A percentile compares a stretch with the other conserved stretches of the same genome.
These are phyloP conservation scores for Pyrenula massariospora DNA, from an alignment of 495 filamentous ascomycete species.

Conservation along the genomic window DNA sequence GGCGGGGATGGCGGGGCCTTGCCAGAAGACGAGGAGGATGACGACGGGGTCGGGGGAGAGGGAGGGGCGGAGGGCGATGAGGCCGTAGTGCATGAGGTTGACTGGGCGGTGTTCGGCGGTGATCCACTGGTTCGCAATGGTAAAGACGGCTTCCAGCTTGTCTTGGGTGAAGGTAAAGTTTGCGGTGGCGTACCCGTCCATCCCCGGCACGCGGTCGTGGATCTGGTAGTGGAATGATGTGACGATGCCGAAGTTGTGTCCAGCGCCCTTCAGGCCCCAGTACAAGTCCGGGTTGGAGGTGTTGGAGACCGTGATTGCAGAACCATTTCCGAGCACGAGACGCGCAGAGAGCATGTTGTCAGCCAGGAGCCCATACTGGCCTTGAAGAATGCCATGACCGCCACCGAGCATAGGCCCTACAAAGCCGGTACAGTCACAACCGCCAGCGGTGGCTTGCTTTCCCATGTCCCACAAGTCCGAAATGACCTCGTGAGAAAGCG, in stretches of 20 bases:
- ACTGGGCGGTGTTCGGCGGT: neutral
- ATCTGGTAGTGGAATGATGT: conserved; percentile 21
- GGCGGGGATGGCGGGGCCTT: neutral
- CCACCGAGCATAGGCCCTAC: conserved; percentile 48
- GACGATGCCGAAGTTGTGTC: conserved; percentile 54
- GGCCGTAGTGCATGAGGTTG: conserved; percentile 2
- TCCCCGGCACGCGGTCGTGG: neutral
- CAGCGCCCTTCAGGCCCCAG: conserved; percentile 47
- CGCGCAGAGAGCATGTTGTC: conserved; percentile 43
- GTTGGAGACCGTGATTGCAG: conserved; percentile 18
- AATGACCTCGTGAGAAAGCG: conserved; percentile 14
- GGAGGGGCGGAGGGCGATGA: neutral
- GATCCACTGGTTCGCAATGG: neutral
- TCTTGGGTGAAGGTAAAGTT: conserved; percentile 2
- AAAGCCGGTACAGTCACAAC: conserved; percentile 42
- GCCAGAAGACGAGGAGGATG: neutral
- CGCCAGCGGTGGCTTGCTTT: conserved; percentile 33
- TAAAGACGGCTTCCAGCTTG: conserved; percentile 3
- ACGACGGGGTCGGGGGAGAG: neutral
- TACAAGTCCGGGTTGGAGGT: conserved; percentile 34
- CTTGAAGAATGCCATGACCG: conserved; percentile 49
- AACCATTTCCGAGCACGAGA: conserved; percentile 47
- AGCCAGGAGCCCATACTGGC: conserved; percentile 45
- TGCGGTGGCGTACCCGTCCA: neutral
- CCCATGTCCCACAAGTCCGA: conserved; percentile 19